phyloP scores from a whole-genome alignment of 1,139 yeast genomes.

The Debaryomyces subglobosus region DNA sequence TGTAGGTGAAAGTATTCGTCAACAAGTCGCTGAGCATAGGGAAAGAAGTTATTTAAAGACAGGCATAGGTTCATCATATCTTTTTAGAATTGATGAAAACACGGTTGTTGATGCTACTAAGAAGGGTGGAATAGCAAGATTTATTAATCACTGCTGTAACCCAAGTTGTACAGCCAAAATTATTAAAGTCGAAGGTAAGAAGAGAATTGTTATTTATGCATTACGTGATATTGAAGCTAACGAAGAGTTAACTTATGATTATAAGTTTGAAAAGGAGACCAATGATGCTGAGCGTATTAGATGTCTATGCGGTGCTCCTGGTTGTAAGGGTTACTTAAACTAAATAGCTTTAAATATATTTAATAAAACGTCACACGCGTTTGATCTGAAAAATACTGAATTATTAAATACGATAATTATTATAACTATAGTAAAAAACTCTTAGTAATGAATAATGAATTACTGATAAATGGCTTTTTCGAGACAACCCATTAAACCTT shows the following conservation, averaged over 20 bases:
- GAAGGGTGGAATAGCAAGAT: slow-evolving; percentile 94
- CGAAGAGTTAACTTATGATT: slow-evolving; percentile 94
- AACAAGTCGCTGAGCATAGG: slow-evolving; percentile 91
- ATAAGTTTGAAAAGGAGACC: slow-evolving; percentile 89
- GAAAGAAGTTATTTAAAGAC: slow-evolving; percentile 84
- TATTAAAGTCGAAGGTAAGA: slow-evolving; percentile 91
- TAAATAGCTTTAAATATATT: slow-evolving; percentile 26
- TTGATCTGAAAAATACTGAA: slow-evolving; percentile 1
- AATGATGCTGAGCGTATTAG: slow-evolving; percentile 89
- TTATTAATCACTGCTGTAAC: slow-evolving; percentile 94
- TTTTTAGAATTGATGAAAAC: slow-evolving; percentile 90
- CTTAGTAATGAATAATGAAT: background rate
- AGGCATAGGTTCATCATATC: slow-evolving; percentile 93
- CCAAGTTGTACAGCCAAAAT: slow-evolving; percentile 98
- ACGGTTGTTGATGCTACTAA: slow-evolving; percentile 97
- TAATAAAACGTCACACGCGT: slow-evolving; percentile 6
- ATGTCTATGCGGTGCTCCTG: slow-evolving; percentile 93
- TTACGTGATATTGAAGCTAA: slow-evolving; percentile 83
- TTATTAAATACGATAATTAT: background rate
- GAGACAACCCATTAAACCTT: background rate
- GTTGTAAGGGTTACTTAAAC: slow-evolving; percentile 90
- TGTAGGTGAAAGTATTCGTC: slow-evolving; percentile 95
- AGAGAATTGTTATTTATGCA: slow-evolving; percentile 94
- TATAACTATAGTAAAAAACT: background rate
- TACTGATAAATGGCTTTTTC: background rate